A percentile compares a stretch with the other conserved stretches of the same genome.
Evolutionary conservation across 2,329 filamentous ascomycete species (phyloP).

Genomic region (Zasmidium cellare): DNA sequence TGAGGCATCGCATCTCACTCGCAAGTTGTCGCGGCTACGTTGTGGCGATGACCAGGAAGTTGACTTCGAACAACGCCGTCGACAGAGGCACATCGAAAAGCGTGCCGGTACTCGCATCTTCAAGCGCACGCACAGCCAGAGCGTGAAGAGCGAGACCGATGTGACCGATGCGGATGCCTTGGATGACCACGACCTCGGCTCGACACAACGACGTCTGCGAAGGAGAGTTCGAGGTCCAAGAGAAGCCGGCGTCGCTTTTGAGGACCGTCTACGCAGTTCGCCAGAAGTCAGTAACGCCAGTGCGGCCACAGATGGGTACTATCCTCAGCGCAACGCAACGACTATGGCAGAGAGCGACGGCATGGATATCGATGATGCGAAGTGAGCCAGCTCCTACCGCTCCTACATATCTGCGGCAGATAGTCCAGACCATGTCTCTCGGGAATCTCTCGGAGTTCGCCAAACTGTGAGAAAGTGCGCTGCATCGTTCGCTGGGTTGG

Average conservation of each 20-base stretch:
- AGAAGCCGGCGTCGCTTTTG: slow-evolving; percentile 23
- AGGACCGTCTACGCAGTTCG: slow-evolving; percentile 12
- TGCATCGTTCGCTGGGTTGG: too few relatives aligned
- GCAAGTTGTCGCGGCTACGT: slow-evolving; percentile 23
- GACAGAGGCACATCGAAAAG: slow-evolving; percentile 42
- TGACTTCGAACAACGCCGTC: slow-evolving; percentile 24
- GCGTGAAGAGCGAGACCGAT: slow-evolving; percentile 45
- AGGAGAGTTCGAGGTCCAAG: slow-evolving; percentile 42
- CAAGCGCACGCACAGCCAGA: slow-evolving; percentile 50
- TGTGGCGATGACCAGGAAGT: slow-evolving; percentile 24
- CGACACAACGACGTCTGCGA: slow-evolving; percentile 43
- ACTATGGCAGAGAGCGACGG: slow-evolving; percentile 1
- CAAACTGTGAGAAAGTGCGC: neutral
- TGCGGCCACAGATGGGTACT: slow-evolving; percentile 5
- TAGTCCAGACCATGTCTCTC: neutral
- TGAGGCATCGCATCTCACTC: slow-evolving; percentile 17
- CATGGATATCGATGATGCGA: slow-evolving; percentile 19
- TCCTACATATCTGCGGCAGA: neutral
- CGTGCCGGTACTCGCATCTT: slow-evolving; percentile 39
- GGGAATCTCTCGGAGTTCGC: neutral
- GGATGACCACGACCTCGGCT: slow-evolving; percentile 40
- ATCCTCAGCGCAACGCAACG: neutral
- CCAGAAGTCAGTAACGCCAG: slow-evolving; percentile 12
- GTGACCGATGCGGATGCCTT: slow-evolving; percentile 43
- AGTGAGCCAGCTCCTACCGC: slow-evolving; percentile 5